Percentiles rank a stretch among this genome's conserved stretches.
phyloP scores from a whole-genome alignment of 768 basidiomycete species.

The Suillus subluteus region DNA sequence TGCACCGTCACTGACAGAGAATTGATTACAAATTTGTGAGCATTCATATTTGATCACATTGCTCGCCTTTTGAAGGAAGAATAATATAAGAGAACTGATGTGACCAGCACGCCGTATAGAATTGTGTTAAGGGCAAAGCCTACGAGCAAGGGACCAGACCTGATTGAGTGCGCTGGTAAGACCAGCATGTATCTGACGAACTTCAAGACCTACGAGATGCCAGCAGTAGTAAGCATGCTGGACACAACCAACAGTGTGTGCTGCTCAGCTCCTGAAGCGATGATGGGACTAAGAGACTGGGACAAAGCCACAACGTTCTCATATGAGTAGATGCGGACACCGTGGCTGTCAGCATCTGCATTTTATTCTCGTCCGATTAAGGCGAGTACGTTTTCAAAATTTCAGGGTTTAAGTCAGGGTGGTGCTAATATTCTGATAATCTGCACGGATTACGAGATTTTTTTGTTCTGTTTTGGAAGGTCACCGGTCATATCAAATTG shows the following conservation, averaged over 20 bases:
- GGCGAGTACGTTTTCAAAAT: conserved; percentile 21
- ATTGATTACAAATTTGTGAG: not conserved
- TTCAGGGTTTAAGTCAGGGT: conserved; percentile 23
- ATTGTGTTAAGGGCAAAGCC: conserved; percentile 40
- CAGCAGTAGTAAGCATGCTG: conserved; percentile 25
- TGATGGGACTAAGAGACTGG: conserved; percentile 14
- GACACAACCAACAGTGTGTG: conserved; percentile 16
- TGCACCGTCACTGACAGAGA: conserved; percentile 18
- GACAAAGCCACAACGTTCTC: conserved; percentile 10
- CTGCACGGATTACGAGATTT: conserved; percentile 18
- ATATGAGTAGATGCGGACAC: not conserved
- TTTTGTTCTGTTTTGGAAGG: conserved; percentile 13
- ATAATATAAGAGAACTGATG: conserved; percentile 37
- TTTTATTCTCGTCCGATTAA: conserved; percentile 22
- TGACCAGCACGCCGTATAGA: conserved; percentile 38
- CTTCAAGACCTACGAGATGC: conserved; percentile 23
- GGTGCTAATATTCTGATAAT: not conserved
- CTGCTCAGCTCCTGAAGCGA: conserved; percentile 13
- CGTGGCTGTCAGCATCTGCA: not conserved
- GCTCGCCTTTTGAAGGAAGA: conserved; percentile 31
- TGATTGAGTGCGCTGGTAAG: conserved; percentile 16
- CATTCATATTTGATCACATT: not conserved
- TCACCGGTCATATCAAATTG: not conserved
- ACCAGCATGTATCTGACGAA: not conserved
- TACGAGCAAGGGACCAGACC: conserved; percentile 39